phyloP scores from a whole-genome alignment of 2,329 filamentous ascomycete species.

The Aspergillus sp. region DNA sequence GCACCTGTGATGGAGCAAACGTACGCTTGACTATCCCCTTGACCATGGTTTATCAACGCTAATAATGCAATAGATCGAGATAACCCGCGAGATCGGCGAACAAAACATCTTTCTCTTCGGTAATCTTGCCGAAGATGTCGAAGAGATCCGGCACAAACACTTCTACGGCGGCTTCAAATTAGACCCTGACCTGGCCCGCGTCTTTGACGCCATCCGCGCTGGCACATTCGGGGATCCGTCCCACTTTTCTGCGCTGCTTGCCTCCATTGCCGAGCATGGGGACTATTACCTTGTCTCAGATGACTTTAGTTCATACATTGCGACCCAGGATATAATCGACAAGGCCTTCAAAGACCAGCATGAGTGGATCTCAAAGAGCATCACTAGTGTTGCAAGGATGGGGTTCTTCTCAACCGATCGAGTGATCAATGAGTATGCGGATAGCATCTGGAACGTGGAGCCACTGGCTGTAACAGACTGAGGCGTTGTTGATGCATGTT shows the following conservation, averaged over 20 bases:
- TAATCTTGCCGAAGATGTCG: conserved; percentile 92
- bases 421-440: conserved; percentile 96
- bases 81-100: conserved; percentile 94
- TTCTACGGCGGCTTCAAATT: conserved; percentile 79
- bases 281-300: conserved; percentile 98
- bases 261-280: conserved; percentile 86
- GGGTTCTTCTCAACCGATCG: conserved; percentile 96
- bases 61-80: conserved; percentile 71
- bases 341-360: conserved; percentile 91
- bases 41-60: not conserved
- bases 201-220: conserved; percentile 81
- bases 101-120: conserved; percentile 99
- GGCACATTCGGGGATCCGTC: conserved; percentile 79
- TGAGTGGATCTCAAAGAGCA: conserved; percentile 88
- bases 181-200: conserved; percentile 75
- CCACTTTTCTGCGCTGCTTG: conserved; percentile 81
- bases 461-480: conserved; percentile 62
- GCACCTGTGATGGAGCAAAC: conserved; percentile 96
- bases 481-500: not conserved
- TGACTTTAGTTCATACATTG: conserved; percentile 93
- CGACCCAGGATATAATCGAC: conserved; percentile 89
- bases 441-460: conserved; percentile 96
- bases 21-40: conserved; percentile 57
- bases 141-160: conserved; percentile 90
- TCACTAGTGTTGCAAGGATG: conserved; percentile 88